Conservation (phyloP, 768 basidiomycete species). For the Gyrodon lividus region DNA sequence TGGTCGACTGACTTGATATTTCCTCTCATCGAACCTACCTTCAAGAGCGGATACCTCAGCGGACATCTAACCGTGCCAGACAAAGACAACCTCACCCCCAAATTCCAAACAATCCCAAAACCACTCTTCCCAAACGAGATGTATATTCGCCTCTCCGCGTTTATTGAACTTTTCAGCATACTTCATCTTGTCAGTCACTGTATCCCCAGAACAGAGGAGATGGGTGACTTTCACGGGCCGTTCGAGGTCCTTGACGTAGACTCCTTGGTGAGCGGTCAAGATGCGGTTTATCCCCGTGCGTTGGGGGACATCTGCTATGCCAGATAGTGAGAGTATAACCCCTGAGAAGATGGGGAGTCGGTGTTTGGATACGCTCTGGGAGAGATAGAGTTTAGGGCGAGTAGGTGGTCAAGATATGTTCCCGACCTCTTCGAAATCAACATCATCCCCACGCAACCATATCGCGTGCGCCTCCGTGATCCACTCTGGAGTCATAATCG, state of each 20-base stretch:
- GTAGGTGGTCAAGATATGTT: neutral
- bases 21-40: conserved; percentile 65
- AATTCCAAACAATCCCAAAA: conserved; percentile 89
- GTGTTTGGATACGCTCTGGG: conserved; percentile 56
- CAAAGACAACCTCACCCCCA: conserved; percentile 44
- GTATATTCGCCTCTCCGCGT: conserved; percentile 68
- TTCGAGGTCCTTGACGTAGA: conserved; percentile 73
- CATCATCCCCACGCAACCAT: conserved; percentile 81
- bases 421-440: conserved; percentile 62
- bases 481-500: conserved; percentile 79
- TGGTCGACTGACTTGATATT: conserved; percentile 58
- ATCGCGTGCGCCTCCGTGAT: conserved; percentile 64
- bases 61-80: neutral
- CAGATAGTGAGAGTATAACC: conserved; percentile 71
- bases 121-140: conserved; percentile 94
- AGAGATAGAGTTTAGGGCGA: neutral
- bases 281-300: conserved; percentile 65
- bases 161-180: conserved; percentile 76
- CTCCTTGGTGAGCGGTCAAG: conserved; percentile 60
- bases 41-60: conserved; percentile 2
- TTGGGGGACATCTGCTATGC: conserved; percentile 59
- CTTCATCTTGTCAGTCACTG: conserved; percentile 71
- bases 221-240: conserved; percentile 82
- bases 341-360: conserved; percentile 73
- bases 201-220: conserved; percentile 70